Percentiles rank a stretch among this genome's conserved stretches.
Evolutionary conservation across 192 early-diverging fungal species (phyloP).

Genomic region (Linnemannia exigua): DNA sequence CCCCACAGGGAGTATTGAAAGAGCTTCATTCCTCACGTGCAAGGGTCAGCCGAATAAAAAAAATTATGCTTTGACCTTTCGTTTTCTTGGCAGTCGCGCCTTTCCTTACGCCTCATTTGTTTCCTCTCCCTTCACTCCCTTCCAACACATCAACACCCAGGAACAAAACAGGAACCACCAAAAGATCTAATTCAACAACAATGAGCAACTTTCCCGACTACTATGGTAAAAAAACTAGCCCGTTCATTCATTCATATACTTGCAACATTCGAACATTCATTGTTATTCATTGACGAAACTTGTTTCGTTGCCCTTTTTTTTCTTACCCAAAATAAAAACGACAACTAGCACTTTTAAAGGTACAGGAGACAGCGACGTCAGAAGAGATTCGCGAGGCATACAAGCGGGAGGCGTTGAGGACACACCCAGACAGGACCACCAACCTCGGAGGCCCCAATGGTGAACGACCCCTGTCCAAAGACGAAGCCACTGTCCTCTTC

Average conservation of each 20-base stretch:
- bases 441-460: slow-evolving; percentile 64
- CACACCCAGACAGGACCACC: slow-evolving; percentile 77
- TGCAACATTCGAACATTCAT: not conserved
- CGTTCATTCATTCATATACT: no score
- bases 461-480: slow-evolving; percentile 40
- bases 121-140: not conserved
- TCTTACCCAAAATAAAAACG: no score
- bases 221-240: slow-evolving; percentile 59
- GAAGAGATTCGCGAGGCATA: slow-evolving; percentile 86
- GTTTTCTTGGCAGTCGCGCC: no score
- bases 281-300: not conserved
- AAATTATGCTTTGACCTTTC: no score
- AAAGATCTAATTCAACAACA: not conserved
- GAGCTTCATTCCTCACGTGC: no score
- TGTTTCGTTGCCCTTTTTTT: not conserved
- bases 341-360: slow-evolving; percentile 63
- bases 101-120: not conserved
- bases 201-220: slow-evolving; percentile 68
- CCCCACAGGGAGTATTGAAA: no score
- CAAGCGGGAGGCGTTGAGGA: slow-evolving; percentile 77
- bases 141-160: not conserved
- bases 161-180: not conserved
- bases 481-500: slow-evolving; percentile 65
- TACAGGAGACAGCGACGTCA: slow-evolving; percentile 68
- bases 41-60: no score